These are phyloP conservation scores for Ceratobasidium sp. DNA, from an alignment of 1,284 basidiomycete genomes.

Conservation along the genomic window DNA sequence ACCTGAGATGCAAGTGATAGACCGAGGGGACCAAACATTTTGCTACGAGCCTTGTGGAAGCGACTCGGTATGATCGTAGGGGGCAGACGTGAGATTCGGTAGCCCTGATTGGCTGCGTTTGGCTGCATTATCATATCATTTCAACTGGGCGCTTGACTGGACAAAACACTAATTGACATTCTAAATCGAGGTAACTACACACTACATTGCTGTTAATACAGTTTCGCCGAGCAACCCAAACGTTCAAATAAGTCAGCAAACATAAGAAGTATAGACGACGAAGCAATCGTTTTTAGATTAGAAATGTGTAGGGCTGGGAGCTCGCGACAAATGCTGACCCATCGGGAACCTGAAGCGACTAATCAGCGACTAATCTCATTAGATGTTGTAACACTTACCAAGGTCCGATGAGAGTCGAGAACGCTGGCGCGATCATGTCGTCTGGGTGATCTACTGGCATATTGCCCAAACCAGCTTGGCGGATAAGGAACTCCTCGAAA, in stretches of 20 bases:
- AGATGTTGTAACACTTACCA: slow-evolving; percentile 41
- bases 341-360: slow-evolving; percentile 46
- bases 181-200: slow-evolving; percentile 24
- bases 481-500: slow-evolving; percentile 47
- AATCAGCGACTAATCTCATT: background rate
- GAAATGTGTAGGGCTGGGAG: slow-evolving; percentile 45
- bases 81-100: slow-evolving; percentile 36
- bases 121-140: slow-evolving; percentile 1
- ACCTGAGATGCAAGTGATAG: slow-evolving; percentile 83
- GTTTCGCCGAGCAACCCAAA: background rate
- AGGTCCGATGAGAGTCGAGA: slow-evolving; percentile 47
- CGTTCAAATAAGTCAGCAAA: slow-evolving; percentile 32
- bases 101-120: slow-evolving; percentile 38
- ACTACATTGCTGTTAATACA: slow-evolving; percentile 36
- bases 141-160: background rate
- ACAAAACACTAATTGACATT: slow-evolving; percentile 5
- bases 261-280: background rate
- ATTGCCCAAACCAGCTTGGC: slow-evolving; percentile 29
- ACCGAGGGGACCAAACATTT: slow-evolving; percentile 73
- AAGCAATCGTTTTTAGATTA: slow-evolving; percentile 7
- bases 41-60: slow-evolving; percentile 4
- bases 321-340: slow-evolving; percentile 46
- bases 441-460: slow-evolving; percentile 36
- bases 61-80: slow-evolving; percentile 9
- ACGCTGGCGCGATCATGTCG: slow-evolving; percentile 42